These are phyloP conservation scores for Euphorbia peplus DNA, from an alignment of 345 rosid genomes.

Conservation along the genomic window DNA sequence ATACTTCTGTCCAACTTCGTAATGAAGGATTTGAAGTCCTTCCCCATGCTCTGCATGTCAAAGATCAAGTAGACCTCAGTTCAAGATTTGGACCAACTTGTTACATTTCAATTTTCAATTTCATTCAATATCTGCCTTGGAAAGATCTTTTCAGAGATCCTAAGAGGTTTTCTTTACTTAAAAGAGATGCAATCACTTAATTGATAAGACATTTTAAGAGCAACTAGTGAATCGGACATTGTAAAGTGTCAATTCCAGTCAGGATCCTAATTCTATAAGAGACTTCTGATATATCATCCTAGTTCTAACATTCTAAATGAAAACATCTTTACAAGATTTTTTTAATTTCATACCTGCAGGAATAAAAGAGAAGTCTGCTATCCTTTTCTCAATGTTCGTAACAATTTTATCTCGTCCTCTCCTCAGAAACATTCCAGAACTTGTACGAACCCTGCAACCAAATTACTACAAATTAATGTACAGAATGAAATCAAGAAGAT, in stretches of 20 bases:
- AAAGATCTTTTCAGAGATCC: too few species aligned
- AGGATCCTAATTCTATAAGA: not conserved
- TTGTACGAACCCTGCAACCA: constrained; percentile 72
- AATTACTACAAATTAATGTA: not conserved
- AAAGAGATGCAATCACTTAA: not conserved
- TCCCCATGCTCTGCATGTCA: constrained; percentile 77
- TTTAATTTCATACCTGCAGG: constrained; percentile 55
- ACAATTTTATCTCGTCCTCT: constrained; percentile 72
- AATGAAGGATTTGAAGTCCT: constrained; percentile 84
- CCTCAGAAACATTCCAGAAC: constrained; percentile 81
- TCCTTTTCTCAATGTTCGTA: constrained; percentile 68
- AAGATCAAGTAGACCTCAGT: not conserved
- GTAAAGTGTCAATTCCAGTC: not conserved
- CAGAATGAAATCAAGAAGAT: not conserved
- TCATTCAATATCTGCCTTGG: not conserved
- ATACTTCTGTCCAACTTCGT: constrained; percentile 85
- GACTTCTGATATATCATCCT: not conserved
- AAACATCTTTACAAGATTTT: not conserved
- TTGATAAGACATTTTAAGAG: not conserved
- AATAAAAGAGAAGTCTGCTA: constrained; percentile 78
- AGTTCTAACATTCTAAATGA: not conserved
- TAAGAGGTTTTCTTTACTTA: too few species aligned
- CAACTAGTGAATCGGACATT: not conserved
- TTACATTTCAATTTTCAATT: too few species aligned
- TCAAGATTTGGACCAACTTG: not conserved